These are phyloP conservation scores for Aspergillus nanangensis DNA, from an alignment of 495 filamentous ascomycete species.

Conservation along the genomic window DNA sequence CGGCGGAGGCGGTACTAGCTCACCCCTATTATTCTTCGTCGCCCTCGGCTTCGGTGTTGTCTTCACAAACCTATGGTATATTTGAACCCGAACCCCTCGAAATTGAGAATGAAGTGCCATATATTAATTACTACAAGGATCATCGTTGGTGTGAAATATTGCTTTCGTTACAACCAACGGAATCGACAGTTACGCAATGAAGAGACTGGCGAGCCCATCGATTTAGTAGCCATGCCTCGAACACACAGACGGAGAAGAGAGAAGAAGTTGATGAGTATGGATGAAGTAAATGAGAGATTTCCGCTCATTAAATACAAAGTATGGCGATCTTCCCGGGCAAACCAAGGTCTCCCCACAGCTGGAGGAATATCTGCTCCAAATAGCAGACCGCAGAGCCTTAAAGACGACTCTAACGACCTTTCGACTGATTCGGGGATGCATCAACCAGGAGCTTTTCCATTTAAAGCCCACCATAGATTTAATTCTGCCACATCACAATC, in stretches of 20 bases:
- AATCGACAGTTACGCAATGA: conserved; percentile 74
- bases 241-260: conserved; percentile 79
- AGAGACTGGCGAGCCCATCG: conserved; percentile 83
- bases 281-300: conserved; percentile 97
- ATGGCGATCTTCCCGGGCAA: conserved; percentile 81
- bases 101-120: no score
- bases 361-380: conserved; percentile 78
- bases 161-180: conserved; percentile 95
- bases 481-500: conserved; percentile 13
- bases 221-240: conserved; percentile 73
- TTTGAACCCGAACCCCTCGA: conserved; percentile 7
- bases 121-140: conserved; percentile 65
- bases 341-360: conserved; percentile 75
- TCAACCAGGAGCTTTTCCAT: not conserved
- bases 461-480: conserved; percentile 16
- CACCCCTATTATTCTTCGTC: conserved; percentile 93
- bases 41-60: conserved; percentile 97
- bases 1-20: conserved; percentile 64
- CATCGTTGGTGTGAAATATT: conserved; percentile 99
- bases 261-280: conserved; percentile 98
- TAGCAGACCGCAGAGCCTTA: conserved; percentile 25
- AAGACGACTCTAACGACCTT: conserved; percentile 12
- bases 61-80: conserved; percentile 96
- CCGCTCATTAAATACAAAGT: conserved; percentile 93
- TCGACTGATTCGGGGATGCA: conserved; percentile 8